These are phyloP conservation scores for Diutina siamensis DNA, from an alignment of 1,139 yeast genomes.

Conservation along the genomic window DNA sequence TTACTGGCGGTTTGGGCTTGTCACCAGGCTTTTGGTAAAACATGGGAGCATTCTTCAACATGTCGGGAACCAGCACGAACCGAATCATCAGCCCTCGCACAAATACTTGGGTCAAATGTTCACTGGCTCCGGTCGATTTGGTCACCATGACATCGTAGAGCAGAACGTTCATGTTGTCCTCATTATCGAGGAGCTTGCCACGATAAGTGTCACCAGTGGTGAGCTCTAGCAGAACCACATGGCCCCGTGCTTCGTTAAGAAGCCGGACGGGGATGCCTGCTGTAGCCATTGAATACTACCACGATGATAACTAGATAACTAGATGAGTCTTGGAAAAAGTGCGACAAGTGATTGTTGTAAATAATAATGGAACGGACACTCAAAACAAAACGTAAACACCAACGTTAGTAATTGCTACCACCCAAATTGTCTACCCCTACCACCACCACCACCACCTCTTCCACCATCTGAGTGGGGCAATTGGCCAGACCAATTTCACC, in stretches of 20 bases:
- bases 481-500: too few relatives aligned
- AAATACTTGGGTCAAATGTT: constrained; percentile 76
- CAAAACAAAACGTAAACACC: too few relatives aligned
- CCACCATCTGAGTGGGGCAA: too few relatives aligned
- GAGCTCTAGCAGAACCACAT: constrained; percentile 71
- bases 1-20: constrained; percentile 59
- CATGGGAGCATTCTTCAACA: constrained; percentile 79
- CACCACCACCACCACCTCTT: too few relatives aligned
- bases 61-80: constrained; percentile 79
- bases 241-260: constrained; percentile 85
- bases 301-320: not conserved
- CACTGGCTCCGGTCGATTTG: constrained; percentile 56
- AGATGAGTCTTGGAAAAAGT: not conserved
- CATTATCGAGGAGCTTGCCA: constrained; percentile 75
- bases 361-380: too few relatives aligned
- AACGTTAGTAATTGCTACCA: too few relatives aligned
- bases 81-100: constrained; percentile 87
- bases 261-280: constrained; percentile 80
- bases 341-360: too few relatives aligned
- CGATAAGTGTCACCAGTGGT: constrained; percentile 80
- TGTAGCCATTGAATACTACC: not conserved
- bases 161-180: constrained; percentile 91
- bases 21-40: constrained; percentile 53
- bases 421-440: too few relatives aligned
- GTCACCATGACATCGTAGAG: constrained; percentile 76